phyloP scores from a whole-genome alignment of 805 yeast genomes.

The Candida ortonii region DNA sequence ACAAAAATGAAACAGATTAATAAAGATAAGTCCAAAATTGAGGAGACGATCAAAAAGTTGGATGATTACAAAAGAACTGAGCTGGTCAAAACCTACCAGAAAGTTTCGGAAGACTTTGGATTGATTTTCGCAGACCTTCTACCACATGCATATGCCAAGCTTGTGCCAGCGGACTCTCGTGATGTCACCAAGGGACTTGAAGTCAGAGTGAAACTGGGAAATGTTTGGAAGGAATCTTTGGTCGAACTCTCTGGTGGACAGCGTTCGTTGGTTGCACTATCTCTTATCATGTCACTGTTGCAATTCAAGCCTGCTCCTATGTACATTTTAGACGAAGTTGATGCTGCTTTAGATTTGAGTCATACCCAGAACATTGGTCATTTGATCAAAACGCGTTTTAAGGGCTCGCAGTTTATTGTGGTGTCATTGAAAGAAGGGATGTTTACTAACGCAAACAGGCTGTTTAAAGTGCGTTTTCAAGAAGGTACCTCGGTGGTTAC shows the following conservation, averaged over 20 bases:
- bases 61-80: slow-evolving; percentile 85
- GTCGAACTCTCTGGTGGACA: slow-evolving; percentile 98
- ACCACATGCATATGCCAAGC: slow-evolving; percentile 86
- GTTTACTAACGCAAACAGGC: slow-evolving; percentile 95
- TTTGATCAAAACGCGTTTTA: slow-evolving; percentile 88
- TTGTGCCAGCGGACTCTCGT: slow-evolving; percentile 75
- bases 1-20: slow-evolving; percentile 84
- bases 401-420: slow-evolving; percentile 94
- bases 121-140: slow-evolving; percentile 81
- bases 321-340: slow-evolving; percentile 97
- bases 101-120: slow-evolving; percentile 88
- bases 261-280: slow-evolving; percentile 87
- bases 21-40: slow-evolving; percentile 84
- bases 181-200: slow-evolving; percentile 89
- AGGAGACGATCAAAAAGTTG: slow-evolving; percentile 77
- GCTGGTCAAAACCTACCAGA: slow-evolving; percentile 76
- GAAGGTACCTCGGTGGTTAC: slow-evolving; percentile 95
- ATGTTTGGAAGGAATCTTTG: slow-evolving; percentile 92
- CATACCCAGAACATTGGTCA: slow-evolving; percentile 98
- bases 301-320: slow-evolving; percentile 98
- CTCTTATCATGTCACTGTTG: slow-evolving; percentile 85
- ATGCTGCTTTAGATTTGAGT: slow-evolving; percentile 94
- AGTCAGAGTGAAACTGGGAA: slow-evolving; percentile 85
- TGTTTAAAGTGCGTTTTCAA: slow-evolving; percentile 89
- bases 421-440: slow-evolving; percentile 97